Percentiles rank a stretch among this genome's conserved stretches.
Conservation (phyloP, 805 yeast species). For the Millerozyma miso region DNA sequence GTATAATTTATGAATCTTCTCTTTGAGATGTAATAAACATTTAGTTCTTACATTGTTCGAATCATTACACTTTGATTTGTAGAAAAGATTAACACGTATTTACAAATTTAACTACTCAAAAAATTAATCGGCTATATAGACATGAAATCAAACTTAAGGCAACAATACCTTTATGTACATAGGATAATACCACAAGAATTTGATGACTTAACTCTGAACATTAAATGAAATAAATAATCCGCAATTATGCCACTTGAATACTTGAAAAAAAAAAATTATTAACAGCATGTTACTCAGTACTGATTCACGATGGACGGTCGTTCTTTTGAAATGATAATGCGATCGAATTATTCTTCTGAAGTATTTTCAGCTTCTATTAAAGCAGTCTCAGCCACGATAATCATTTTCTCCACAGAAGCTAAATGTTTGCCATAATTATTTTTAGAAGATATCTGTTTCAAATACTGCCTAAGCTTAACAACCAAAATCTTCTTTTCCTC, state of each 20-base stretch:
- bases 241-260: neutral
- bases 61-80: neutral
- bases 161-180: neutral
- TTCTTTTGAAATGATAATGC: neutral
- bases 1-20: no score
- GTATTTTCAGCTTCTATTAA: slow-evolving; percentile 34
- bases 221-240: neutral
- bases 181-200: neutral
- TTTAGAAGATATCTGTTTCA: slow-evolving; percentile 63
- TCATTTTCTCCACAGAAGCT: slow-evolving; percentile 75
- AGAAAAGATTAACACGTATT: neutral
- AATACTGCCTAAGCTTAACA: slow-evolving; percentile 70
- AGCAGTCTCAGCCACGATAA: slow-evolving; percentile 50
- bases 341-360: neutral
- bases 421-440: slow-evolving; percentile 75
- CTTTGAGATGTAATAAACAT: neutral
- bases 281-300: neutral
- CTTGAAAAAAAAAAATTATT: neutral
- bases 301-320: neutral
- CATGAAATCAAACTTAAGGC: neutral
- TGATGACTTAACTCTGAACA: neutral
- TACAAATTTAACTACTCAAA: neutral
- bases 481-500: slow-evolving; percentile 67
- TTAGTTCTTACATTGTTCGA: no score
- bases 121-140: neutral